Conservation (phyloP, 768 basidiomycete genomes). For the Amyloporia xantha region DNA sequence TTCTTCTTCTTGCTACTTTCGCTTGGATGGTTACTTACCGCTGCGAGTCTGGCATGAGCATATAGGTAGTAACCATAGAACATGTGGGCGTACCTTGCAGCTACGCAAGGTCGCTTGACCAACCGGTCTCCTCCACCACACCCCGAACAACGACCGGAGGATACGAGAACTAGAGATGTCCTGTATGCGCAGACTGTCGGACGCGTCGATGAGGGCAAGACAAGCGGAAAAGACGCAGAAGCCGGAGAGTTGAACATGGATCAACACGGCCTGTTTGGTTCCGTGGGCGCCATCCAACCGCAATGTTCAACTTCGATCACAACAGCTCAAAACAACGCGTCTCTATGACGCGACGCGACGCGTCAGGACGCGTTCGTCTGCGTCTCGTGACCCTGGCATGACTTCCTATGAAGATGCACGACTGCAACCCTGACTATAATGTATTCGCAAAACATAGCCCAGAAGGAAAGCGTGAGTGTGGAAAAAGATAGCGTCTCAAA, state of each 20-base stretch:
- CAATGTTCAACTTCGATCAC: slow-evolving; percentile 1
- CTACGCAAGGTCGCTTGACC: slow-evolving; percentile 17
- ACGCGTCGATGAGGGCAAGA: slow-evolving; percentile 16
- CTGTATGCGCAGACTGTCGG: slow-evolving; percentile 9
- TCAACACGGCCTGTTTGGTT: slow-evolving; percentile 11
- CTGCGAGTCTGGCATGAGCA: slow-evolving; percentile 2
- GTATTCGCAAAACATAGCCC: too few relatives aligned
- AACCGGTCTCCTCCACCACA: slow-evolving; percentile 15
- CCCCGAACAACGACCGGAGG: slow-evolving; percentile 9
- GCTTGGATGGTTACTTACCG: slow-evolving; percentile 16
- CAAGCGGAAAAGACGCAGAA: background rate
- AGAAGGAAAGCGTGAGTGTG: too few relatives aligned
- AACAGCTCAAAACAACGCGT: slow-evolving; percentile 11
- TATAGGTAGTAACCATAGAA: background rate
- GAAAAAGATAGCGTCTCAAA: too few relatives aligned
- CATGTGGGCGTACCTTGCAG: slow-evolving; percentile 13
- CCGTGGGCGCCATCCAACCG: slow-evolving; percentile 9
- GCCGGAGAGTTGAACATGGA: slow-evolving; percentile 9
- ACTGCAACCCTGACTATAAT: too few relatives aligned
- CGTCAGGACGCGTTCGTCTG: background rate
- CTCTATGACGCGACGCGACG: background rate
- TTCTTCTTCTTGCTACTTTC: slow-evolving; percentile 6
- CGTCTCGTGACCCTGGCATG: background rate
- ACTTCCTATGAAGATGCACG: too few relatives aligned
- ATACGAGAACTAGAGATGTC: slow-evolving; percentile 11